Evolutionary conservation across 1,284 basidiomycete species (phyloP).

Genomic region (Apiotrichum mycotoxinovorans): DNA sequence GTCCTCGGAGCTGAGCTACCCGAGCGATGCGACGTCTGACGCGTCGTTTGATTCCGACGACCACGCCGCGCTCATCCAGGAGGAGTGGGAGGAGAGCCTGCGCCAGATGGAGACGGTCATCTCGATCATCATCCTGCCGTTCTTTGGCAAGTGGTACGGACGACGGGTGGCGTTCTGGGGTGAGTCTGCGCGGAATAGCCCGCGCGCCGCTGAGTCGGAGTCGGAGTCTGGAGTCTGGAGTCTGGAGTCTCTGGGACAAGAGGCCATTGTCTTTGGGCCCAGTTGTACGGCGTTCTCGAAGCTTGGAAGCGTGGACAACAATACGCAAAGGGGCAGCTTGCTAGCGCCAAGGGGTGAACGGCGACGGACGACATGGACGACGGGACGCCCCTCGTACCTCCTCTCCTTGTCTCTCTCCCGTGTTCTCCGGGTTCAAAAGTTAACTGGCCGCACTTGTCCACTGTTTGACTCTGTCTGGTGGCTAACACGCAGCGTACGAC

Average conservation of each 20-base stretch:
- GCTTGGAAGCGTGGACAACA: no score
- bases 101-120: slow-evolving; percentile 76
- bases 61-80: slow-evolving; percentile 64
- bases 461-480: slow-evolving; percentile 7
- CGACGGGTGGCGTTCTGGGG: slow-evolving; percentile 80
- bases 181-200: slow-evolving; percentile 50
- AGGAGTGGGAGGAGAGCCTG: slow-evolving; percentile 89
- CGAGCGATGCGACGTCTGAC: slow-evolving; percentile 53
- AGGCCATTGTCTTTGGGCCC: no score
- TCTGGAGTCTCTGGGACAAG: background rate
- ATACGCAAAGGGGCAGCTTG: no score
- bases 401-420: background rate
- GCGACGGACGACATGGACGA: no score
- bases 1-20: slow-evolving; percentile 41
- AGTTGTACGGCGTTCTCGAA: no score
- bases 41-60: slow-evolving; percentile 62
- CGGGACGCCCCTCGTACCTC: no score
- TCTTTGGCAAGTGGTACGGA: slow-evolving; percentile 82
- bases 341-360: no score
- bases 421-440: no score
- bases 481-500: slow-evolving; percentile 58
- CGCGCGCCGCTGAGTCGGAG: no score
- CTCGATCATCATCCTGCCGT: slow-evolving; percentile 74
- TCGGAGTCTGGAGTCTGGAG: no score
- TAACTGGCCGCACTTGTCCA: no score